Evolutionary conservation across 2,329 filamentous ascomycete genomes (phyloP), one percentile per base, ranked within the genome.

Genomic region (Phoma herbarum): DNA sequence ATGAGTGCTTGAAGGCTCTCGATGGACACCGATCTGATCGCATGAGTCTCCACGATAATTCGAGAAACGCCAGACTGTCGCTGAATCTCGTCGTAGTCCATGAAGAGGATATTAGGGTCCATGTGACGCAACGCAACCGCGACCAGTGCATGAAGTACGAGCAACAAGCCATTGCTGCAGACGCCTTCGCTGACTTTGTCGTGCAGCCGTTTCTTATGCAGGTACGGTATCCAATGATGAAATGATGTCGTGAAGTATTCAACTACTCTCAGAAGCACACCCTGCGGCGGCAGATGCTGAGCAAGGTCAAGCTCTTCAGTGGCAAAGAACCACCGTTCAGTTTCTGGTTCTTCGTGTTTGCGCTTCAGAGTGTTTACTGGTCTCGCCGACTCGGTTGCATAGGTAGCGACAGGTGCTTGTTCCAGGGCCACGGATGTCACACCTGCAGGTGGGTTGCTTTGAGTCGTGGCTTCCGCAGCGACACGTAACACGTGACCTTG

Each of bases 171-270:
- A 18, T 61, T 50, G 31, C 65, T 60, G 35, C 59, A 63, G 5
- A 57, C 35, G 1, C 60, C 59, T 44, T 69, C 58, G 12, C 54
- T 59, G 10, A 73, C 70, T 23, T 63, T 65, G 4, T 59, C 65
- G 28, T 68, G 70, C 3, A 75, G 61, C n/a, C 71, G 57, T 25
- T 69, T 49, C 51, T 75, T 75, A 58, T 75, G 72, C 1, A 74
- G 52, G 29, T 72, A 74, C 1, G 73, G 73, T 9, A 75, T 72
- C 73, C 73, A 75, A 43, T 75, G 73, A 57, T 75, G 73, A n/a
- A 74, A 74, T 0, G 73, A 72, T 10, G 64, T 55, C 26, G 69
- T 74, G 29, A 74, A 75, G 39, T 70, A 74, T 26, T 74, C 69
- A 3, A 63, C 69, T 8, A 74, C 52, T 39, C 69, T 73, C 35